These are phyloP conservation scores for Cercospora zeae-maydis DNA, from an alignment of 2,329 filamentous ascomycete species.

Conservation along the genomic window DNA sequence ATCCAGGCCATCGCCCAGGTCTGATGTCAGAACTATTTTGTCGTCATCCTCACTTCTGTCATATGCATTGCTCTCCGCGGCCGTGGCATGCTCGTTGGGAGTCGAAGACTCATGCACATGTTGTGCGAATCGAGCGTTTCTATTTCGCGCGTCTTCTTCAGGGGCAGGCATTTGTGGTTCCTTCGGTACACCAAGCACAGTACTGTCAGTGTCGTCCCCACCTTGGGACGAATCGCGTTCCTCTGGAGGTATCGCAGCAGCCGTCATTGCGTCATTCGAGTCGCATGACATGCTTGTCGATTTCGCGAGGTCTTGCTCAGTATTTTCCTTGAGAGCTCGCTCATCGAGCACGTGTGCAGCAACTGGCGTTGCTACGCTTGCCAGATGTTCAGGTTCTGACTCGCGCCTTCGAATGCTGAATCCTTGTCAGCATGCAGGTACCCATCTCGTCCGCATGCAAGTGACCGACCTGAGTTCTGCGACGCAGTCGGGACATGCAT, in stretches of 20 bases:
- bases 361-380: not conserved
- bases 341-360: not conserved
- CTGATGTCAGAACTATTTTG: constrained; percentile 21
- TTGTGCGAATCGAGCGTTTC: too few species aligned
- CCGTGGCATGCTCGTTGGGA: not conserved
- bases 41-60: not conserved
- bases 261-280: not conserved
- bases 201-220: not conserved
- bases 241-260: not conserved
- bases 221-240: not conserved
- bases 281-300: not conserved
- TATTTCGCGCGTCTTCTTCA: not conserved
- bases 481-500: constrained; percentile 35
- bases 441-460: too few species aligned
- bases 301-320: not conserved
- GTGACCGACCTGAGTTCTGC: constrained; percentile 26
- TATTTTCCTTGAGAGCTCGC: not conserved
- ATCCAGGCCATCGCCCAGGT: constrained; percentile 41
- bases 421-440: not conserved
- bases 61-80: not conserved
- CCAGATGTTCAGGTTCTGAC: not conserved
- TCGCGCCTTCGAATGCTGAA: constrained; percentile 27
- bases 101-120: not conserved
- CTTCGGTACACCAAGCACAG: not conserved
- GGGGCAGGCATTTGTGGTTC: not conserved